A percentile compares a stretch with the other conserved stretches of the same genome.
phyloP scores from a whole-genome alignment of 768 basidiomycete genomes.

The Calocera viscosa region DNA sequence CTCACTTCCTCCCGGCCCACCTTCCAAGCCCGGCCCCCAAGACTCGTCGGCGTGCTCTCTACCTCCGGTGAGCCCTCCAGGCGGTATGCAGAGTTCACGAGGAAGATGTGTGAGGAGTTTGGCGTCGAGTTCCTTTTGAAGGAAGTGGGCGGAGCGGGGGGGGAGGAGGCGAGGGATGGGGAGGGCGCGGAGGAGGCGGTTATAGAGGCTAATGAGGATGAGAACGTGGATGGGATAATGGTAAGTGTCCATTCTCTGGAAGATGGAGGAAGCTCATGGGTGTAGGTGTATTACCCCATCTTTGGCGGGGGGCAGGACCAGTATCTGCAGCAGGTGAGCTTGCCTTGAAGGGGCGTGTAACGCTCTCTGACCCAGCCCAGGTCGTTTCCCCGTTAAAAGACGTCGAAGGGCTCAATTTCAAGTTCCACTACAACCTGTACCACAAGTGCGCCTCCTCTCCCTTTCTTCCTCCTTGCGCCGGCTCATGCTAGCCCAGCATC shows the following conservation, averaged over 20 bases:
- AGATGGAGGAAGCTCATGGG: background rate
- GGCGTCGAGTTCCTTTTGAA: slow-evolving; percentile 79
- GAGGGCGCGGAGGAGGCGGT: slow-evolving; percentile 94
- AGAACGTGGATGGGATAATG: slow-evolving; percentile 84
- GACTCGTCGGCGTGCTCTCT: slow-evolving; percentile 81
- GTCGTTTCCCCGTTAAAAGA: slow-evolving; percentile 94
- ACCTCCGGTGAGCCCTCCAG: slow-evolving; percentile 69
- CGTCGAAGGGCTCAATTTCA: slow-evolving; percentile 93
- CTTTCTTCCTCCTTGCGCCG: background rate
- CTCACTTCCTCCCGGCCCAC: background rate
- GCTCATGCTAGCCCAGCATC: slow-evolving; percentile 43
- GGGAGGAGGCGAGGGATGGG: slow-evolving; percentile 45
- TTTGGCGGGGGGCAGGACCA: slow-evolving; percentile 83
- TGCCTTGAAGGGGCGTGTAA: background rate
- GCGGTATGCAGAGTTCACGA: slow-evolving; percentile 81
- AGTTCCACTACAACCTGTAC: slow-evolving; percentile 88
- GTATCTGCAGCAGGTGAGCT: slow-evolving; percentile 78
- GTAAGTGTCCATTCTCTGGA: slow-evolving; percentile 34
- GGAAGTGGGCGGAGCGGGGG: slow-evolving; percentile 39
- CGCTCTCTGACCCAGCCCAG: slow-evolving; percentile 27
- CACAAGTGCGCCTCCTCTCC: slow-evolving; percentile 55
- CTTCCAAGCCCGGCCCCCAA: slow-evolving; percentile 37
- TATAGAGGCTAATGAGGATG: slow-evolving; percentile 86
- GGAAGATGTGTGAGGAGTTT: slow-evolving; percentile 76
- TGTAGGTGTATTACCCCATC: slow-evolving; percentile 89